Evolutionary conservation across 306 rosid species (phyloP), one percentile per base, ranked within the genome.

Genomic region (Prunus salicina): DNA sequence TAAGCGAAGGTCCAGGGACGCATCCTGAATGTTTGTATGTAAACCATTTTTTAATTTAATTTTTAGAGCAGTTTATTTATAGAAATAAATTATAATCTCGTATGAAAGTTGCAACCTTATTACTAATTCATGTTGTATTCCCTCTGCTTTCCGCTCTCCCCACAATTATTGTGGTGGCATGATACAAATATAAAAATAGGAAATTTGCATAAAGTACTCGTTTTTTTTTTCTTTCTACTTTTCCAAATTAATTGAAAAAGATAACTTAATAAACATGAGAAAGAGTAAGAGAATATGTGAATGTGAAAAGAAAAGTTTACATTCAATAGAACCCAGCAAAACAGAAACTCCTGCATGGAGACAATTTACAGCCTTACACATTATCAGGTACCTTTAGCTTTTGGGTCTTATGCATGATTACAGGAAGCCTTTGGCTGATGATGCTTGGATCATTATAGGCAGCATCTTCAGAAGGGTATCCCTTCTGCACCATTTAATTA

Each of bases 361-460:
- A 67, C 67, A 78, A 67, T 82, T 80, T 79, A 89, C 88, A 86
- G 52, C 79, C 85, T 69, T 73, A 90, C 79, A 89, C 68, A 67
- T 85, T 85, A 83, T 71, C 82, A 67, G 79, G 87, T 82, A 81
- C 76, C 81, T 79, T 89, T 79, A 92, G 89, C 90, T 85, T 91
- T 87, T 95, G 91, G 68, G 89, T 80, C 84, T 72, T 83, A 14
- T 80, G 95, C 89, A 57, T 77, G 76, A 91, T 62, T 62, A 91
- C 78, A 34, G 97, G 97, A 75, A 92, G 97, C 87, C 77, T 83
- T 85, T 88, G 83, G 91, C 90, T 85, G 87, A 90, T 86, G 81
- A 78, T 49, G 79, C 90, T 81, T 61, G 99, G 99, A 87, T 95
- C 99, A 69, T 65, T 88, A 74, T 89, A 95, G 6, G 91, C 88